Percentiles rank a stretch among this genome's conserved stretches.
These are phyloP conservation scores for Coemansia sp. DNA, from an alignment of 192 early-diverging fungal species.

Conservation along the genomic window DNA sequence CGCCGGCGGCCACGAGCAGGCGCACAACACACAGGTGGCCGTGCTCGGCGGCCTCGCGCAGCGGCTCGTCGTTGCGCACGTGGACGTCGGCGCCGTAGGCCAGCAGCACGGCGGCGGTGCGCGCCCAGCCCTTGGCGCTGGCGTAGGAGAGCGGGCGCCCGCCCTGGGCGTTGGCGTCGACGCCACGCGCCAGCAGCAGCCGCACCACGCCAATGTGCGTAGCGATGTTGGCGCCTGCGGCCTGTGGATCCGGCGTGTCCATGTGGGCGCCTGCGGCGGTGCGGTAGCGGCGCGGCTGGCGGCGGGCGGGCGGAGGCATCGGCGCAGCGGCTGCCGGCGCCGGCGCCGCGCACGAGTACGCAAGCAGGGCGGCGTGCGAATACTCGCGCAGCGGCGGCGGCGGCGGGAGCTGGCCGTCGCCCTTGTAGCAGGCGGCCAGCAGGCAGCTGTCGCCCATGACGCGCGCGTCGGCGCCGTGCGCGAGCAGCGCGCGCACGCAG, in stretches of 20 bases:
- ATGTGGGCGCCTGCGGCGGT: constrained; percentile 5
- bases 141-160: constrained; percentile 35
- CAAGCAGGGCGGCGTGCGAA: neutral
- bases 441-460: constrained; percentile 39
- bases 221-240: neutral
- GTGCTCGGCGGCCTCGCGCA: constrained; percentile 27
- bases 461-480: constrained; percentile 18
- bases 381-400: constrained; percentile 1
- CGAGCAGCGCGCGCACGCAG: constrained; percentile 19
- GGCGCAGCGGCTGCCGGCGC: neutral
- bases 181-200: constrained; percentile 36
- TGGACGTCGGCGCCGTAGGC: constrained; percentile 24
- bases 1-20: constrained; percentile 24
- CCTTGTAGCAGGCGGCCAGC: constrained; percentile 38
- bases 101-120: constrained; percentile 22
- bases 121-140: constrained; percentile 17
- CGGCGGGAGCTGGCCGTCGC: constrained; percentile 27
- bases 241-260: neutral
- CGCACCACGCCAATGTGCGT: constrained; percentile 27
- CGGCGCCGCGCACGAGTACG: constrained; percentile 10
- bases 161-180: constrained; percentile 18
- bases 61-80: constrained; percentile 22
- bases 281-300: constrained; percentile 10
- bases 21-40: constrained; percentile 20
- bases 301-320: neutral